phyloP scores from a whole-genome alignment of 805 yeast species.

The Jamesozyma gamospora region DNA sequence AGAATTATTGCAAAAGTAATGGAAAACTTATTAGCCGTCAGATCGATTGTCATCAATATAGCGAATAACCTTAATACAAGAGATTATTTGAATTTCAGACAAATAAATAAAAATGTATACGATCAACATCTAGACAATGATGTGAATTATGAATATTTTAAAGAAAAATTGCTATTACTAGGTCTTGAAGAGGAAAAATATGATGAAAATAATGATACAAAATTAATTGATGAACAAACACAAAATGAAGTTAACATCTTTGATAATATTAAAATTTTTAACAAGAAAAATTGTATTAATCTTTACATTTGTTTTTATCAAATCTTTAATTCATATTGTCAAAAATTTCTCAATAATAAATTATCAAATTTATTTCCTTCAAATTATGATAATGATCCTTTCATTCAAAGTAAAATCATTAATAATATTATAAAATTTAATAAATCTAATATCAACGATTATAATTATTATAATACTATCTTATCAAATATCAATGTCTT shows the following conservation, averaged over 20 bases:
- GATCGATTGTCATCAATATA: constrained; percentile 16
- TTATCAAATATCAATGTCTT: constrained; percentile 17
- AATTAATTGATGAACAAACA: constrained; percentile 2
- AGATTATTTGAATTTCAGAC: constrained; percentile 21
- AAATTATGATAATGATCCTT: constrained; percentile 19
- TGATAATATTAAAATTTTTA: constrained; percentile 11
- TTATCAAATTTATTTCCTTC: constrained; percentile 19
- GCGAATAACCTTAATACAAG: constrained; percentile 15
- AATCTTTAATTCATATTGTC: constrained; percentile 15
- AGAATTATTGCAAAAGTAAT: no score
- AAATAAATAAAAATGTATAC: constrained; percentile 15
- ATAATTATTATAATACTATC: constrained; percentile 10
- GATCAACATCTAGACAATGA: constrained; percentile 10
- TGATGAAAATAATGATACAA: constrained; percentile 3
- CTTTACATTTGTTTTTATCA: constrained; percentile 11
- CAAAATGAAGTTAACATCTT: constrained; percentile 12
- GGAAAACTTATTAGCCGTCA: constrained; percentile 21
- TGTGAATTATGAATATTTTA: constrained; percentile 14
- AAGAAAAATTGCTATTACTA: constrained; percentile 12
- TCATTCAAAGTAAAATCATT: constrained; percentile 19
- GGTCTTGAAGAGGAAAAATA: constrained; percentile 9
- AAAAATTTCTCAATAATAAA: constrained; percentile 17
- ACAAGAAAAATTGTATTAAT: constrained; percentile 8
- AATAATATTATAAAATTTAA: constrained; percentile 15
- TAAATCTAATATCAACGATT: constrained; percentile 15